These are phyloP conservation scores for Suaeda aralocaspica DNA, from an alignment of 148 eudicot genomes.

Conservation along the genomic window DNA sequence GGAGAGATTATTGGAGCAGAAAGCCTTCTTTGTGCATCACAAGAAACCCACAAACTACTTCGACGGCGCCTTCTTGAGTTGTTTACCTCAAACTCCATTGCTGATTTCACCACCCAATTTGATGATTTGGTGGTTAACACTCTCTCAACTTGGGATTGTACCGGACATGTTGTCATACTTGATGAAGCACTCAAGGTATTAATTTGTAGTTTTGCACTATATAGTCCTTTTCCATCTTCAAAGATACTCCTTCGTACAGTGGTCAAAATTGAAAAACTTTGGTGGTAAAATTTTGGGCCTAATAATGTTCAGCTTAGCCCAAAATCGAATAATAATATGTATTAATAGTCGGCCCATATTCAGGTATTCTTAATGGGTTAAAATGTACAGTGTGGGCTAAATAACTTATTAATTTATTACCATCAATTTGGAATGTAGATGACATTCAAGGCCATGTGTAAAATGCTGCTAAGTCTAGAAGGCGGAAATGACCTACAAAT, in stretches of 20 bases:
- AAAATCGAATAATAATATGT: no score
- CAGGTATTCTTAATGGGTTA: no score
- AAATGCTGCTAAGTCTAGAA: constrained; percentile 44
- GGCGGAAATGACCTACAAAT: constrained; percentile 24
- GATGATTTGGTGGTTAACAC: constrained; percentile 30
- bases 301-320: no score
- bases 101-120: constrained; percentile 30
- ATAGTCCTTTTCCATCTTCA: no score
- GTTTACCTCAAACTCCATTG: constrained; percentile 29
- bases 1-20: constrained; percentile 39
- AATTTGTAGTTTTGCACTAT: no score
- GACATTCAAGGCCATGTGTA: constrained; percentile 43
- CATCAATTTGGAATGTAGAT: constrained; percentile 27
- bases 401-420: constrained; percentile 1
- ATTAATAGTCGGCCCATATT: no score
- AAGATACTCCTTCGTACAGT: no score
- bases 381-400: not conserved
- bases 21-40: constrained; percentile 45
- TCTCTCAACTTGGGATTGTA: constrained; percentile 30
- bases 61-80: constrained; percentile 32
- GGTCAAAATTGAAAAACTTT: no score
- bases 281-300: no score
- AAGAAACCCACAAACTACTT: constrained; percentile 31
- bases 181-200: constrained; percentile 40
- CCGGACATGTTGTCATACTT: constrained; percentile 28